Evolutionary conservation across 2,329 filamentous ascomycete genomes (phyloP).

Genomic region (Fusarium avenaceum): DNA sequence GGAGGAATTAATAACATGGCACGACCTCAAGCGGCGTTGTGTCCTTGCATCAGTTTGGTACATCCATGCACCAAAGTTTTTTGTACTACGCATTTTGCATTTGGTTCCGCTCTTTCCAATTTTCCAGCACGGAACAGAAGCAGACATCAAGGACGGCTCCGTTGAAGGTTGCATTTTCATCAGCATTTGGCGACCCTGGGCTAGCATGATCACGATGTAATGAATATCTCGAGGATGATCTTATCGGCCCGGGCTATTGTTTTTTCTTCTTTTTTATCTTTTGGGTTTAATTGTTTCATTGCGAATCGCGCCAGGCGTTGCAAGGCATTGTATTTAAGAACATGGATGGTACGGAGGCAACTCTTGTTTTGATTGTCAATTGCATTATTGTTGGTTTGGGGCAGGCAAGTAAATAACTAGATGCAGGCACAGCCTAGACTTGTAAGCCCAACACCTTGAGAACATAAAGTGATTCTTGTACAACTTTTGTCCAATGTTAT

Average conservation of each 20-base stretch:
- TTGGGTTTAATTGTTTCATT: constrained; percentile 16
- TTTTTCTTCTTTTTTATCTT: constrained; percentile 5
- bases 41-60: constrained; percentile 12
- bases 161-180: constrained; percentile 21
- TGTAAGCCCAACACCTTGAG: constrained; percentile 9
- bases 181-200: constrained; percentile 13
- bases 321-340: constrained; percentile 27
- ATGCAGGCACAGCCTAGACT: constrained; percentile 30
- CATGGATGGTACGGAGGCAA: constrained; percentile 29
- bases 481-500: background rate
- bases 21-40: background rate
- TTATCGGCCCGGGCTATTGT: constrained; percentile 22
- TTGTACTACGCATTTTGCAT: constrained; percentile 33
- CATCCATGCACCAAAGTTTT: constrained; percentile 18
- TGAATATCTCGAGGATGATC: constrained; percentile 41
- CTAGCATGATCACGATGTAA: constrained; percentile 40
- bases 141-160: constrained; percentile 8
- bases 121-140: constrained; percentile 10
- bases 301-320: constrained; percentile 34
- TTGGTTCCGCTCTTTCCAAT: constrained; percentile 12
- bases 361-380: constrained; percentile 25
- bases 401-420: constrained; percentile 29
- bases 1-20: constrained; percentile 3
- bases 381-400: constrained; percentile 12
- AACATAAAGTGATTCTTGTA: background rate